These are phyloP conservation scores for Leishmania tropica DNA, from an alignment of 208 protist genomes.

Conservation along the genomic window DNA sequence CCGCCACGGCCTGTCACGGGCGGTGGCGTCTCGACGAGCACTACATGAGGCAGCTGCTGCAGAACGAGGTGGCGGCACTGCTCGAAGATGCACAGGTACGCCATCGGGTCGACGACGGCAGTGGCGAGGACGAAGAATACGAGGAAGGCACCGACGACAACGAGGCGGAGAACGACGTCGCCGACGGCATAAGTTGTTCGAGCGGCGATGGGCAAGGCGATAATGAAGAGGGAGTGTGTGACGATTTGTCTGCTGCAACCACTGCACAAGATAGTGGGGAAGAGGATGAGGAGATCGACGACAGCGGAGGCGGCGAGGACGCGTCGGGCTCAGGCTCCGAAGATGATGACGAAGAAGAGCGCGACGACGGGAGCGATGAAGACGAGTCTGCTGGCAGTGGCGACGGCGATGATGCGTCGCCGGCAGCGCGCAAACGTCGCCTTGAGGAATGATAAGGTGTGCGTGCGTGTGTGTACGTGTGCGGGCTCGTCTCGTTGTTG, in stretches of 20 bases:
- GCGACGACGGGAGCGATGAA: constrained; percentile 1
- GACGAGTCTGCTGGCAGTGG: background rate
- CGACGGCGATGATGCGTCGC: constrained; percentile 5
- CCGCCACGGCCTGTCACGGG: constrained; percentile 27
- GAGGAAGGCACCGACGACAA: constrained; percentile 2
- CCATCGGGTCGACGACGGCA: constrained; percentile 10
- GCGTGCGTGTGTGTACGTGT: background rate
- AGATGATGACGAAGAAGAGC: constrained; percentile 13
- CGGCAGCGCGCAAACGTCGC: constrained; percentile 1
- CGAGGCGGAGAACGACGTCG: background rate
- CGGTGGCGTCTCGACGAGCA: constrained; percentile 48
- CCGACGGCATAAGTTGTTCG: background rate
- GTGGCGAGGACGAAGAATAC: constrained; percentile 29
- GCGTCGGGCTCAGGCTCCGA: constrained; percentile 5
- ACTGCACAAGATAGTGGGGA: background rate
- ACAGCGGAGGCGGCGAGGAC: background rate
- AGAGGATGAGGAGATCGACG: background rate
- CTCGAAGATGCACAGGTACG: constrained; percentile 13
- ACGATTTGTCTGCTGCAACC: background rate
- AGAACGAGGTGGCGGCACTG: constrained; percentile 36
- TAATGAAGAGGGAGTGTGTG: constrained; percentile 11
- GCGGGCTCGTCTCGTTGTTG: background rate
- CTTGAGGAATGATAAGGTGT: constrained; percentile 1
- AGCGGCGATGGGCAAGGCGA: constrained; percentile 5
- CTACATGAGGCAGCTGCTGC: constrained; percentile 53